Conservation (phyloP, 1,284 basidiomycete genomes). For the Cronartium ribicola region DNA sequence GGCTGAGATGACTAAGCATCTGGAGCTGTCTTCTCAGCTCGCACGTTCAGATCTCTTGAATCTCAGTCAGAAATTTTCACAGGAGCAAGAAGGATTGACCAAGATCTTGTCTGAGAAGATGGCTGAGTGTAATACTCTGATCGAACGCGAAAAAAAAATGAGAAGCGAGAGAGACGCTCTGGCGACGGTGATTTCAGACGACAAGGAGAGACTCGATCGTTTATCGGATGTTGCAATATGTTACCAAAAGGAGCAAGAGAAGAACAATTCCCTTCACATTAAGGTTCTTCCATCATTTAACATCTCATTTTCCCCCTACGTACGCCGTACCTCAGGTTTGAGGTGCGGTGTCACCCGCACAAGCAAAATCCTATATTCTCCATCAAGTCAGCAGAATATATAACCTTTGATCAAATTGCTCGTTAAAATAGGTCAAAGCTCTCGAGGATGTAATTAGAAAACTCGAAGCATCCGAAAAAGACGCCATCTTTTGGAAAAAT, state of each 20-base stretch:
- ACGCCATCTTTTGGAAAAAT: slow-evolving; percentile 2
- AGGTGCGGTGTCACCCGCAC: no score
- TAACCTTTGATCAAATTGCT: background rate
- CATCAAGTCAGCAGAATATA: background rate
- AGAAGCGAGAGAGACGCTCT: background rate
- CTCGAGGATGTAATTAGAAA: background rate
- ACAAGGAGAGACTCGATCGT: background rate
- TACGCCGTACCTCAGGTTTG: no score
- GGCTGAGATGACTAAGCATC: background rate
- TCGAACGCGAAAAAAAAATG: background rate
- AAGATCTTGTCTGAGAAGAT: background rate
- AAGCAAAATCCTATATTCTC: no score
- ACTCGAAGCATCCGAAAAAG: background rate
- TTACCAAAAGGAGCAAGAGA: slow-evolving; percentile 1
- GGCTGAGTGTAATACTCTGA: background rate
- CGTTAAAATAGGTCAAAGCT: background rate
- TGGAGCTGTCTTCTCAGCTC: background rate
- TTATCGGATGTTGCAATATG: background rate
- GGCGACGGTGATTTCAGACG: background rate
- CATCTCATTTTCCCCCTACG: background rate
- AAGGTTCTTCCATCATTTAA: background rate
- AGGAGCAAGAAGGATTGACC: slow-evolving; percentile 1
- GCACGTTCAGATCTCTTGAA: background rate
- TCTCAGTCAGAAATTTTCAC: background rate
- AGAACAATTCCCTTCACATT: background rate